These are phyloP conservation scores for Globisporangium yorkense DNA, from an alignment of 352 stramenopile genomes.

Conservation along the genomic window DNA sequence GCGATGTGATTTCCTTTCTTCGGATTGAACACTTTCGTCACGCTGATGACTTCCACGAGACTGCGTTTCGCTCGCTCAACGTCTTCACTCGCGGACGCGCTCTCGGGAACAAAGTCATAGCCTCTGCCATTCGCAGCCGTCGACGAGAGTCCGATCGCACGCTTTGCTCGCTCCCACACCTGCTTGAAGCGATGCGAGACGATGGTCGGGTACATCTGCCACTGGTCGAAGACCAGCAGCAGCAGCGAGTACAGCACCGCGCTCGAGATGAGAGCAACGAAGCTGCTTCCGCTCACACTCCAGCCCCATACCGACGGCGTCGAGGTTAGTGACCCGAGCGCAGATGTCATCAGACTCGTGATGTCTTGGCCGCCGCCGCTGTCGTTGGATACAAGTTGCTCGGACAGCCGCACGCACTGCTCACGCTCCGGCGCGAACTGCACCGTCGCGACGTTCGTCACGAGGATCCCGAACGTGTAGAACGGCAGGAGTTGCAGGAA, in stretches of 20 bases:
- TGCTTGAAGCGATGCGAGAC: slow-evolving; percentile 26
- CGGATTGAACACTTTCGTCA: slow-evolving; percentile 68
- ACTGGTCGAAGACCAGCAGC: slow-evolving; percentile 48
- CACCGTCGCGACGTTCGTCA: slow-evolving; percentile 48
- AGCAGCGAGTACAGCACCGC: slow-evolving; percentile 43
- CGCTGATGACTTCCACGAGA: slow-evolving; percentile 39
- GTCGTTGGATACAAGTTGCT: background rate
- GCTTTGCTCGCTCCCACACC: slow-evolving; percentile 16
- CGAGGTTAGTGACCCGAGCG: slow-evolving; percentile 15
- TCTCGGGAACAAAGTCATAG: background rate
- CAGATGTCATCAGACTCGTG: slow-evolving; percentile 15
- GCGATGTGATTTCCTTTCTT: slow-evolving; percentile 17
- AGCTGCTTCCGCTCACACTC: slow-evolving; percentile 35
- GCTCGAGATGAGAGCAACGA: slow-evolving; percentile 34
- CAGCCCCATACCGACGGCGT: slow-evolving; percentile 41
- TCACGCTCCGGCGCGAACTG: slow-evolving; percentile 34
- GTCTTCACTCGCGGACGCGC: background rate
- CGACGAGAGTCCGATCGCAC: background rate
- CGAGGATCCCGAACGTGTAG: slow-evolving; percentile 40
- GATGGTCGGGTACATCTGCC: slow-evolving; percentile 70
- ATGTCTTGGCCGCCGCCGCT: slow-evolving; percentile 2
- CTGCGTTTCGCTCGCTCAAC: slow-evolving; percentile 23
- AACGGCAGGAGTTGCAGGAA: slow-evolving; percentile 59
- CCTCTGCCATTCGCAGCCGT: background rate
- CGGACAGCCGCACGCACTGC: slow-evolving; percentile 30